Conservation (phyloP, 257 asterid genomes). For the Paulownia fortunei region DNA sequence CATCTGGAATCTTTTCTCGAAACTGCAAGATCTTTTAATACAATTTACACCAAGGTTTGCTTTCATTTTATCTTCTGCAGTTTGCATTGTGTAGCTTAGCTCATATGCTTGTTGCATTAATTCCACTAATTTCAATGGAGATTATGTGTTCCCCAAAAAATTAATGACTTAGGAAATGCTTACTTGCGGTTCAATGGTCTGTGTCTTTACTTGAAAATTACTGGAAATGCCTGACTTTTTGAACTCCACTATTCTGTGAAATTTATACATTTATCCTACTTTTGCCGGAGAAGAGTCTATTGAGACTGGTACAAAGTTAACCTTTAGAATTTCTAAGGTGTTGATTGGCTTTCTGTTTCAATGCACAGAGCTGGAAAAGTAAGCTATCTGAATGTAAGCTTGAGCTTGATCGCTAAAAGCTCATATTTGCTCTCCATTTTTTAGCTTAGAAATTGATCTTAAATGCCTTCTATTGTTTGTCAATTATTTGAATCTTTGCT, state of each 20-base stretch:
- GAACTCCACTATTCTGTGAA: neutral
- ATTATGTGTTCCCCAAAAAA: neutral
- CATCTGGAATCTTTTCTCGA: conserved; percentile 95
- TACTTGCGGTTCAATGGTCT: neutral
- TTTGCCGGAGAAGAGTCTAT: conserved; percentile 11
- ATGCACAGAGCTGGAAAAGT: neutral
- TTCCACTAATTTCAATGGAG: conserved; percentile 5
- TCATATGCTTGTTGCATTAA: conserved; percentile 5
- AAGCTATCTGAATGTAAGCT: neutral
- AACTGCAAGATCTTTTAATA: conserved; percentile 89
- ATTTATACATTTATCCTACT: conserved; percentile 7
- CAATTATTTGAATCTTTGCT: neutral
- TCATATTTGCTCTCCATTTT: no score
- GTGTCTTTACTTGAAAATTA: neutral
- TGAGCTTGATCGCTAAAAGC: conserved; percentile 17
- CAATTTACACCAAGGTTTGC: conserved; percentile 92
- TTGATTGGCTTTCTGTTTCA: conserved; percentile 9
- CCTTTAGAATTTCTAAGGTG: conserved; percentile 1
- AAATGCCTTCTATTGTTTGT: neutral
- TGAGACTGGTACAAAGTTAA: neutral
- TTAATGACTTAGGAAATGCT: conserved; percentile 7
- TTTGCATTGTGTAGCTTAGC: conserved; percentile 17
- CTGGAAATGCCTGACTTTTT: neutral
- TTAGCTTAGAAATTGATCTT: no score
- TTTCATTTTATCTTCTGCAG: conserved; percentile 28